These are phyloP conservation scores for Lepidium sativum DNA, from an alignment of 345 rosid species.

Conservation along the genomic window DNA sequence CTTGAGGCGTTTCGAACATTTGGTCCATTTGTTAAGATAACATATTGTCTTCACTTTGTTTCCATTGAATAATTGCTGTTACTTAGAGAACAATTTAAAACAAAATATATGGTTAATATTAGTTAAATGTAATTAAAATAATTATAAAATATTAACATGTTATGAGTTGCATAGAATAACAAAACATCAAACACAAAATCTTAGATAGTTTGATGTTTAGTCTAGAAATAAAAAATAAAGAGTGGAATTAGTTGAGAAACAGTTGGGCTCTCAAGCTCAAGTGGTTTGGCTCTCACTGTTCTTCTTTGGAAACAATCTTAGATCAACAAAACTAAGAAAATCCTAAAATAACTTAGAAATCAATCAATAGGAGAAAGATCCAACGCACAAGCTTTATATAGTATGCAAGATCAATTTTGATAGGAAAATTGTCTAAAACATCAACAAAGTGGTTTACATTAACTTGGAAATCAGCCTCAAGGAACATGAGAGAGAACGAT, in stretches of 20 bases:
- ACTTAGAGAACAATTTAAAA: conserved; percentile 10
- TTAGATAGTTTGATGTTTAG: not conserved
- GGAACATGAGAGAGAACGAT: not conserved
- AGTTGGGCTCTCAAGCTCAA: conserved; percentile 26
- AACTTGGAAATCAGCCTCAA: not conserved
- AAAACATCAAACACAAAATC: not conserved
- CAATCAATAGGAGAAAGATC: not conserved
- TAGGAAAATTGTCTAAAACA: not conserved
- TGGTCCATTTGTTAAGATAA: conserved; percentile 25
- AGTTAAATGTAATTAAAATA: too few species aligned
- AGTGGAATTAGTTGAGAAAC: conserved; percentile 9
- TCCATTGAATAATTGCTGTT: not conserved
- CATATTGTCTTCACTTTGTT: conserved; percentile 33
- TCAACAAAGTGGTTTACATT: not conserved
- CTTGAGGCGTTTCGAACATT: conserved; percentile 7
- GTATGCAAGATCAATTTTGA: not conserved
- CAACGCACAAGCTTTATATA: not conserved
- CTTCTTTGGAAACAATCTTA: conserved; percentile 1
- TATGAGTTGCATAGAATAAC: not conserved
- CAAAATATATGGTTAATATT: not conserved
- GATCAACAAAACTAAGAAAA: conserved; percentile 1
- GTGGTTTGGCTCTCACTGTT: conserved; percentile 20
- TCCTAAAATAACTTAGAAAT: not conserved
- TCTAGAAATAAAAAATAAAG: not conserved
- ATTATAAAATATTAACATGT: not conserved